Conservation (phyloP, 768 basidiomycete genomes). For the Hebeloma cylindrosporum region DNA sequence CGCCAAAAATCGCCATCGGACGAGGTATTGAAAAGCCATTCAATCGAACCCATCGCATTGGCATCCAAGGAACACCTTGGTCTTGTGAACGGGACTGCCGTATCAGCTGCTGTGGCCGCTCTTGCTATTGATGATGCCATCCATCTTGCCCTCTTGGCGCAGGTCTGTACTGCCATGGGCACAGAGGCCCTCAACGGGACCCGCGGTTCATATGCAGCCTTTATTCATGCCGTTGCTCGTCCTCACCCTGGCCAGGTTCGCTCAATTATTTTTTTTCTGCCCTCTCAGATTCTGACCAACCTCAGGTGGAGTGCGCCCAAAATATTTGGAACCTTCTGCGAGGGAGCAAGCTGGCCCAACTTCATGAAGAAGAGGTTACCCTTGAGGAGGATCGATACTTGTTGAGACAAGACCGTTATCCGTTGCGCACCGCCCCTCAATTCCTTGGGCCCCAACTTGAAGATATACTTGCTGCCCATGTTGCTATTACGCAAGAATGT, state of each 20-base stretch:
- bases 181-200: conserved; percentile 37
- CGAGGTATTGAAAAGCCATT: not conserved
- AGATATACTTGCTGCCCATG: conserved; percentile 63
- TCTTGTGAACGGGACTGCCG: conserved; percentile 8
- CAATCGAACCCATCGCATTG: conserved; percentile 8
- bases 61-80: conserved; percentile 7
- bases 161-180: conserved; percentile 9
- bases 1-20: not conserved
- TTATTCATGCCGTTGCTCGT: conserved; percentile 72
- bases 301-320: conserved; percentile 64
- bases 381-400: conserved; percentile 67
- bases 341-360: conserved; percentile 57
- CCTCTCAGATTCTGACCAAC: not conserved
- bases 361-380: conserved; percentile 62
- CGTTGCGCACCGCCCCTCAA: conserved; percentile 70
- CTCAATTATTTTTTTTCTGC: not conserved
- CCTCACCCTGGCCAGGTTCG: conserved; percentile 78
- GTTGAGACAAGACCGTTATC: conserved; percentile 73
- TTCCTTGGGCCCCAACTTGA: conserved; percentile 81
- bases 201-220: conserved; percentile 61
- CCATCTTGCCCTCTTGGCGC: conserved; percentile 1
- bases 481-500: conserved; percentile 65
- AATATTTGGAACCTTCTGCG: conserved; percentile 62
- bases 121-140: conserved; percentile 8
- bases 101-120: conserved; percentile 8